Base-by-base conservation (phyloP, 208 protist species). In the Trypanosoma brucei region DNA sequence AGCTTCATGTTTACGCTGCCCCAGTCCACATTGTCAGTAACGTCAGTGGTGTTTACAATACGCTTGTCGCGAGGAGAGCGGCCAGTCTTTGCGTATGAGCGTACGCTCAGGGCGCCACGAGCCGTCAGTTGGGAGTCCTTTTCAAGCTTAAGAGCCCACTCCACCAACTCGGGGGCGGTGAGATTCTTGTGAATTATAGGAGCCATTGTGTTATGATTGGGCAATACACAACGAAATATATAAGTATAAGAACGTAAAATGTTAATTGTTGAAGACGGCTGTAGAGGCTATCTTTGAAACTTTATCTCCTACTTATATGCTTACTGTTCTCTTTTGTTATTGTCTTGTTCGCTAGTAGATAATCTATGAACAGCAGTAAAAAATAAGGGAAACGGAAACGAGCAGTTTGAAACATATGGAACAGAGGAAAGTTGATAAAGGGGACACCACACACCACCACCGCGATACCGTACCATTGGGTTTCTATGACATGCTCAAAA, bases 41-140 rank as follows among this genome's bases (percentile, higher is more conserved):
- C 81, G 38, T 78, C 73, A 3, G 65, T 45, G 55, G 96, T 93
- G 58, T 90, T 70, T 14, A 97, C 91, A 57, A 98, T 78, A 67
- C 93, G 80, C 91, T 98, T 98, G 79, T 98, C 96, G 6, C 65
- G 72, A 45, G 97, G 95, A 22, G 81, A 95, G 55, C 97, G 80
- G 58, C 96, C 97, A 14, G 84, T 97, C 75, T 97, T 97, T 37
- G 72, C 79, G 62, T 96, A 96, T 35, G 90, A 97, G 52, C 69
- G 63, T 44, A 84, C 85, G 52, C 75, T 65, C 2, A 98, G 69
- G 13, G 95, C 93, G 56, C 94, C 95, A n/a, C 86, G 84, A 8
- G 70, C 70, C 49, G 78, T 91, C 59, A 97, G 84, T 56, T 67
- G 56, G 22, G 74, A 76, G 68, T 88, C 82, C 74, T 76, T 84